Evolutionary conservation across 805 yeast species (phyloP), one percentile per base, ranked within the genome.

Genomic region (Starmerella etchellsii): DNA sequence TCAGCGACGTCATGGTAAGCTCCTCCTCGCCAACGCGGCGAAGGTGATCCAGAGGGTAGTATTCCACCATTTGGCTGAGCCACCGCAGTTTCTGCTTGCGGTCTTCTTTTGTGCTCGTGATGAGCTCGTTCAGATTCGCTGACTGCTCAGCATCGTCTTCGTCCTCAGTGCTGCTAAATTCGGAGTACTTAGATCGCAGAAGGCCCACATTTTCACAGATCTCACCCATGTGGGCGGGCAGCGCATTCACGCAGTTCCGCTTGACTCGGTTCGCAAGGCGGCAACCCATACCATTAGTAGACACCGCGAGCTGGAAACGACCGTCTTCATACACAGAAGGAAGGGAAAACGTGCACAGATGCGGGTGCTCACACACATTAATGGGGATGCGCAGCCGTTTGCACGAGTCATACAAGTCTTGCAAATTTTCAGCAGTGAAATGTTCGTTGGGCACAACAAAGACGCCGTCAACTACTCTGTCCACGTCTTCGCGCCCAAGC

Each of bases 221-320:
- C 20, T 68, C 69, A 16, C 78, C 87, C 18, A 87, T 70, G 52
- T 84, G 73, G 3, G 64, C 50, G 0, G 96, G 95, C 34, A 87
- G 62, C 4, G 69, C 60, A 28, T 51, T 52, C 24, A 71, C 65
- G 1, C 74, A 73, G 45, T 81, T 93, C 47, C 96, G 65, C 52
- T 76, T 80, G 51, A 87, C 70, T 51, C 94, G 68, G 40, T 76
- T 72, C 1, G 95, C 94, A 38, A 87, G 64, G 38, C 83, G 73
- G 62, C 96, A 87, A 4, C 96, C 95, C 60, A 81, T 81, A 0
- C 95, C 94, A 21, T 77, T 72, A 0, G 96, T 87, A 2, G 88
- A 75, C 9, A 87, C 73, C 1, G 94, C 93, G 39, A 87, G 50
- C 57, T 81, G 88, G 59, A 87, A 74, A 6, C 93, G 91, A 3